phyloP scores from a whole-genome alignment of 2,329 filamentous ascomycete genomes.

The Phoma sp. region DNA sequence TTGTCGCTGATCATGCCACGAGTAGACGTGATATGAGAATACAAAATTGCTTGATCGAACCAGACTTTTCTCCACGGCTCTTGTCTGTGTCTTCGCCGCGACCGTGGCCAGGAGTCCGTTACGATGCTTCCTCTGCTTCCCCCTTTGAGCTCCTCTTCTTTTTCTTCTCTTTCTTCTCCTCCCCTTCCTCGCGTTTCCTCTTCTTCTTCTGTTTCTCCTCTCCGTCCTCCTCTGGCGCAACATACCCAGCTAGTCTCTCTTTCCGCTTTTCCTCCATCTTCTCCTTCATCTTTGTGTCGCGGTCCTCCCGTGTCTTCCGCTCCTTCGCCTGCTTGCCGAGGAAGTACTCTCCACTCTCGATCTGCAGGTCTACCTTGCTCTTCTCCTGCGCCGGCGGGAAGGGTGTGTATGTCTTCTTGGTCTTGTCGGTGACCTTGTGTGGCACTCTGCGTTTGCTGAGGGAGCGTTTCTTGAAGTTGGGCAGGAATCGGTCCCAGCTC shows the following conservation, averaged over 20 bases:
- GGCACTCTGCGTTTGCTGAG: slow-evolving; percentile 84
- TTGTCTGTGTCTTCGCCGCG: neutral
- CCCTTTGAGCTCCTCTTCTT: slow-evolving; percentile 41
- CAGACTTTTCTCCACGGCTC: neutral
- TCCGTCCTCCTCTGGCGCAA: slow-evolving; percentile 79
- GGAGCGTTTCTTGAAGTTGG: slow-evolving; percentile 94
- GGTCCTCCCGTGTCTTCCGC: slow-evolving; percentile 76
- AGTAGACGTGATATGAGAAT: neutral
- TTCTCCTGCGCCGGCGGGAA: slow-evolving; percentile 97
- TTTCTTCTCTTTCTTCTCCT: slow-evolving; percentile 58
- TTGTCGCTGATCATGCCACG: neutral
- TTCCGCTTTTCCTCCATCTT: slow-evolving; percentile 89
- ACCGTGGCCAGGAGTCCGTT: neutral
- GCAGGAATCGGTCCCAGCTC: slow-evolving; percentile 94
- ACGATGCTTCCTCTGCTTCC: slow-evolving; percentile 32
- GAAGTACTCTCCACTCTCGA: slow-evolving; percentile 98
- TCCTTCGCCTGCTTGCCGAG: slow-evolving; percentile 92
- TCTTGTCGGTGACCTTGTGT: slow-evolving; percentile 87
- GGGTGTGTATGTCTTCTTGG: slow-evolving; percentile 92
- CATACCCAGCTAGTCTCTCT: slow-evolving; percentile 83
- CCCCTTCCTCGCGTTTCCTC: slow-evolving; percentile 55
- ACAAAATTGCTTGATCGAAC: neutral
- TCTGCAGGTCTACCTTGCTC: slow-evolving; percentile 98
- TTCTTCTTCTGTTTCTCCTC: slow-evolving; percentile 60
- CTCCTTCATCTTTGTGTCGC: slow-evolving; percentile 81